Conservation (phyloP, 1,284 basidiomycete genomes). For the Gymnopus androsaceus region DNA sequence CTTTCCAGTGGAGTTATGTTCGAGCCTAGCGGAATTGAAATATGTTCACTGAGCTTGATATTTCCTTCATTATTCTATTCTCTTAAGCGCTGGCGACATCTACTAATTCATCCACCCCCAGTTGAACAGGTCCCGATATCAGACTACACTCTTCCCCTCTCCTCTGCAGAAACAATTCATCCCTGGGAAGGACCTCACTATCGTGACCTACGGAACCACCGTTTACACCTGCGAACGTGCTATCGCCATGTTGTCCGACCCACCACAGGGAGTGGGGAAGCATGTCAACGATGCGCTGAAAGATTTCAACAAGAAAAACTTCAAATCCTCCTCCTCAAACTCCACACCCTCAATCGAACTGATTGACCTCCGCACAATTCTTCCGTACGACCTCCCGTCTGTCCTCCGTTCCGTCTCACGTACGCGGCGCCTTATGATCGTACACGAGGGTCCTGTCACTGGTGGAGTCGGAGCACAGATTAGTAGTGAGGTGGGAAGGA, state of each 20-base stretch:
- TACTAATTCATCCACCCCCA: conserved; percentile 25
- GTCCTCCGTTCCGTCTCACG: conserved; percentile 72
- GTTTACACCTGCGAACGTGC: conserved; percentile 89
- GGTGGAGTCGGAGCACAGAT: conserved; percentile 89
- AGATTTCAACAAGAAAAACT: not conserved
- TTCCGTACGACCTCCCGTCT: conserved; percentile 87
- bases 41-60: too few species aligned
- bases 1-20: too few species aligned
- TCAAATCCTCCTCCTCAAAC: conserved; percentile 72
- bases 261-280: conserved; percentile 44
- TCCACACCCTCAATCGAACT: conserved; percentile 76
- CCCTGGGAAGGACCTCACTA: conserved; percentile 79
- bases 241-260: conserved; percentile 64
- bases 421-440: conserved; percentile 73
- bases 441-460: conserved; percentile 87
- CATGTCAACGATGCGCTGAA: not conserved
- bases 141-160: conserved; percentile 83
- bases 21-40: too few species aligned
- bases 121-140: conserved; percentile 92
- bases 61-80: too few species aligned
- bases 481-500: conserved; percentile 78
- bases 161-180: conserved; percentile 76
- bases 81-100: not conserved
- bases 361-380: conserved; percentile 87
- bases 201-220: conserved; percentile 91